Conservation (phyloP, 371 early-diverging fungal genomes). For the Mitosporidium daphniae region DNA sequence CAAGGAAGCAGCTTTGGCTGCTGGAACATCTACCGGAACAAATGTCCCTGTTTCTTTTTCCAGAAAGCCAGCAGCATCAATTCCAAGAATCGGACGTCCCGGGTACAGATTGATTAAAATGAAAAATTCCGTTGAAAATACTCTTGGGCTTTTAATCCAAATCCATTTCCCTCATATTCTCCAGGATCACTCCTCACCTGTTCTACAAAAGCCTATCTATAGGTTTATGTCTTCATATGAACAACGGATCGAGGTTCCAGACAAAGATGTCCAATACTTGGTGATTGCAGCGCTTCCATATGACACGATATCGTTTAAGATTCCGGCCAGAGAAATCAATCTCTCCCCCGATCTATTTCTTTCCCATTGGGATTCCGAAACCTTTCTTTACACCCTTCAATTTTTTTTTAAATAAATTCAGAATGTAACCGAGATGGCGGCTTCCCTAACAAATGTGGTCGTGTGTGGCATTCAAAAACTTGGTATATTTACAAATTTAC, state of each 20-base stretch:
- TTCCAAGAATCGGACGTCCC: conserved; percentile 71
- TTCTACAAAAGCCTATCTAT: conserved; percentile 29
- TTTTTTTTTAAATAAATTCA: no score
- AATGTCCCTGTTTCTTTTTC: conserved; percentile 10
- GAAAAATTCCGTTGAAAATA: conserved; percentile 40
- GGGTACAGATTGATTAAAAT: conserved; percentile 70
- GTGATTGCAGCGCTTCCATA: conserved; percentile 82
- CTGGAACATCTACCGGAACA: conserved; percentile 11
- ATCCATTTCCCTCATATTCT: conserved; percentile 56
- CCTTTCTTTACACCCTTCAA: no score
- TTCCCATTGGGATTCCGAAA: no score
- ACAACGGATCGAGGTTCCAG: conserved; percentile 54
- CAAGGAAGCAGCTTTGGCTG: conserved; percentile 20
- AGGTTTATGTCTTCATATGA: conserved; percentile 92
- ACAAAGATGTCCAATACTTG: conserved; percentile 51
- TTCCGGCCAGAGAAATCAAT: conserved; percentile 61
- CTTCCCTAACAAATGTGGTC: no score
- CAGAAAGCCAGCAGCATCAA: conserved; percentile 8
- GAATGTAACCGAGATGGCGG: no score
- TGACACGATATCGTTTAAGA: conserved; percentile 65
- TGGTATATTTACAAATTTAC: no score
- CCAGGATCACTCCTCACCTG: no score
- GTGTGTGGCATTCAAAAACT: no score
- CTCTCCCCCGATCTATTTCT: no score
- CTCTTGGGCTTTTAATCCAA: conserved; percentile 60